Conservation (phyloP, 208 protist species). For the Crithidia sp. region DNA sequence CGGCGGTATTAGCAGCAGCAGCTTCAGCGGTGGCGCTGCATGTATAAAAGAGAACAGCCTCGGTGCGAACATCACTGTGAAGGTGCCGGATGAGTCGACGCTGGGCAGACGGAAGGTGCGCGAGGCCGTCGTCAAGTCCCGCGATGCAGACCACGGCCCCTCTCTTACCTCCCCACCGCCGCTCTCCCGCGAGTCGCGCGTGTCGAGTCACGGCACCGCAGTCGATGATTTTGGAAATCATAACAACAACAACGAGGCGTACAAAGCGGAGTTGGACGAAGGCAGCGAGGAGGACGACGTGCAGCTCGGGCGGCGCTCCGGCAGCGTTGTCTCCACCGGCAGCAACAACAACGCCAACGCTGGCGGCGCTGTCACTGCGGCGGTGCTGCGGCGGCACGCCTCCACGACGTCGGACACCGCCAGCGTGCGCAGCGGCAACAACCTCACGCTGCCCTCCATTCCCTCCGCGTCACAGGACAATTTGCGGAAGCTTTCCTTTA, state of each 20-base stretch:
- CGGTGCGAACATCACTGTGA: neutral
- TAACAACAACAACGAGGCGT: neutral
- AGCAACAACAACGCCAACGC: neutral
- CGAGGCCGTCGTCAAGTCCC: slow-evolving; percentile 10
- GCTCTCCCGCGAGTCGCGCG: neutral
- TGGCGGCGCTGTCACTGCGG: neutral
- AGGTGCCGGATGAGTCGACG: neutral
- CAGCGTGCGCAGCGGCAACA: slow-evolving; percentile 13
- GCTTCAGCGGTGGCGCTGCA: neutral
- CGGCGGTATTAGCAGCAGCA: neutral
- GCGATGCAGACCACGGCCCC: neutral
- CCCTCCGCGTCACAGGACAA: slow-evolving; percentile 3
- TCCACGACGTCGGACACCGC: neutral
- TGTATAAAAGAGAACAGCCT: neutral
- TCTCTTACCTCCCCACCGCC: neutral
- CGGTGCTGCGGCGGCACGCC: neutral
- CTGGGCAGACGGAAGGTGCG: neutral
- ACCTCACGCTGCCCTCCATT: neutral
- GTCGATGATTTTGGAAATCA: too few relatives aligned
- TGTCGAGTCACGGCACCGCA: neutral
- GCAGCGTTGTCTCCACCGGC: neutral
- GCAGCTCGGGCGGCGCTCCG: neutral
- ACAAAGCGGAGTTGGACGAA: neutral
- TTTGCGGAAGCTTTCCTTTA: slow-evolving; percentile 4
- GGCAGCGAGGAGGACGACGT: neutral